Evolutionary conservation across 306 rosid genomes (phyloP).

Genomic region (Pterocarpus macrocarpus): DNA sequence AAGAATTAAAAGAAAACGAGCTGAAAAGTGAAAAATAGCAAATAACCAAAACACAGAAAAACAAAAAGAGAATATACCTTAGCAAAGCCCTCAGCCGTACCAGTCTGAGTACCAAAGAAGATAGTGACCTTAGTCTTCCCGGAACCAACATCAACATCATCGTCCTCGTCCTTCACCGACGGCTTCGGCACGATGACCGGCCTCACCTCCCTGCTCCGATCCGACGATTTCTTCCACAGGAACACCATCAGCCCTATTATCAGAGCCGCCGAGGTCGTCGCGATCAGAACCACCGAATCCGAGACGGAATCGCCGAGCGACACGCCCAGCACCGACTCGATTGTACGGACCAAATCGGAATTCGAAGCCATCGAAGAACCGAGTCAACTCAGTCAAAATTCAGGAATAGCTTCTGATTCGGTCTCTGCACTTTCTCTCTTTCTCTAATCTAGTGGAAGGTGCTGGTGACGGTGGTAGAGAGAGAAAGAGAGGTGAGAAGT

Average conservation of each 20-base stretch:
- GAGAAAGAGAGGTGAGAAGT: background rate
- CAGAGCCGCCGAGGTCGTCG: slow-evolving; percentile 68
- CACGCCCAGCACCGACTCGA: slow-evolving; percentile 73
- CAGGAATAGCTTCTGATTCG: background rate
- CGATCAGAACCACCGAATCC: slow-evolving; percentile 63
- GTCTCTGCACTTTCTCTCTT: slow-evolving; percentile 20
- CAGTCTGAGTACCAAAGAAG: slow-evolving; percentile 91
- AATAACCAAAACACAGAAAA: background rate
- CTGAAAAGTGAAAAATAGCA: background rate
- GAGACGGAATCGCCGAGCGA: slow-evolving; percentile 73
- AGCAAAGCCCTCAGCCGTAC: slow-evolving; percentile 92
- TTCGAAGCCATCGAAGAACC: slow-evolving; percentile 53
- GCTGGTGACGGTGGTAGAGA: background rate
- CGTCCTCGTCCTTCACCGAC: slow-evolving; percentile 60
- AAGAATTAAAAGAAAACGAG: background rate
- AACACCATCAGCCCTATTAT: slow-evolving; percentile 72
- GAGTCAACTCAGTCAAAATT: slow-evolving; percentile 46
- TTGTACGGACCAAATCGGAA: slow-evolving; percentile 65
- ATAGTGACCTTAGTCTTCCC: slow-evolving; percentile 76
- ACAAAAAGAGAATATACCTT: slow-evolving; percentile 56
- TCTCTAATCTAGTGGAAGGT: background rate
- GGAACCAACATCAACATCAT: slow-evolving; percentile 61
- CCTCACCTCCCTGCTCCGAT: slow-evolving; percentile 70
- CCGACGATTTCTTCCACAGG: slow-evolving; percentile 73
- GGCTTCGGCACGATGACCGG: slow-evolving; percentile 66